These are phyloP conservation scores for Aspergillus bertholletiae DNA, from an alignment of 495 filamentous ascomycete species.

Conservation along the genomic window DNA sequence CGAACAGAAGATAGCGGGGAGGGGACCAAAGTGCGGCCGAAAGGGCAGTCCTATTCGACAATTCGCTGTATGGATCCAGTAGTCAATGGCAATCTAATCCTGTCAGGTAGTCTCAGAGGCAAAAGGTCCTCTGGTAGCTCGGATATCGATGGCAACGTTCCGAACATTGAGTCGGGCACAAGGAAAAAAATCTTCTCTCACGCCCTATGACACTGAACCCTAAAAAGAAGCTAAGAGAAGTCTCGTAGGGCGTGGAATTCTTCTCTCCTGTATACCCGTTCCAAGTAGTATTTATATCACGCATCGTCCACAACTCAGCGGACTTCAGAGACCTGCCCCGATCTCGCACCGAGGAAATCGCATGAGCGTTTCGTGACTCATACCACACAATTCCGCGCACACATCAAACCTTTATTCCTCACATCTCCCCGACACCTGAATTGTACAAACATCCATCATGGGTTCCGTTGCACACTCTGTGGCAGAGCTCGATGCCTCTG, in stretches of 20 bases:
- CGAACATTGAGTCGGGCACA: not conserved
- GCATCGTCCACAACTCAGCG: not conserved
- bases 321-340: not conserved
- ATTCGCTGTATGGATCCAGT: not conserved
- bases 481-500: constrained; percentile 66
- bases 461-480: constrained; percentile 31
- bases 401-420: not conserved
- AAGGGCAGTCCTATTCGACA: not conserved
- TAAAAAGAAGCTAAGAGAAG: not conserved
- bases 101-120: not conserved
- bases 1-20: not conserved
- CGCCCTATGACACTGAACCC: not conserved
- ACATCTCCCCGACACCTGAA: not conserved
- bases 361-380: constrained; percentile 12
- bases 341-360: not conserved
- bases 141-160: constrained; percentile 4
- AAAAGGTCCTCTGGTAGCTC: not conserved
- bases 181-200: not conserved
- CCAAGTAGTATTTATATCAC: not conserved
- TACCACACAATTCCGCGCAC: not conserved
- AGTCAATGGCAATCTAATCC: not conserved
- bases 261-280: not conserved
- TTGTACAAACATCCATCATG: constrained; percentile 23
- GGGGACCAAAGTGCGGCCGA: not conserved
- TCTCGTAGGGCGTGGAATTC: not conserved